A percentile compares a stretch with the other conserved stretches of the same genome.
phyloP scores from a whole-genome alignment of 2,329 filamentous ascomycete genomes.

The Fusarium nodosum region DNA sequence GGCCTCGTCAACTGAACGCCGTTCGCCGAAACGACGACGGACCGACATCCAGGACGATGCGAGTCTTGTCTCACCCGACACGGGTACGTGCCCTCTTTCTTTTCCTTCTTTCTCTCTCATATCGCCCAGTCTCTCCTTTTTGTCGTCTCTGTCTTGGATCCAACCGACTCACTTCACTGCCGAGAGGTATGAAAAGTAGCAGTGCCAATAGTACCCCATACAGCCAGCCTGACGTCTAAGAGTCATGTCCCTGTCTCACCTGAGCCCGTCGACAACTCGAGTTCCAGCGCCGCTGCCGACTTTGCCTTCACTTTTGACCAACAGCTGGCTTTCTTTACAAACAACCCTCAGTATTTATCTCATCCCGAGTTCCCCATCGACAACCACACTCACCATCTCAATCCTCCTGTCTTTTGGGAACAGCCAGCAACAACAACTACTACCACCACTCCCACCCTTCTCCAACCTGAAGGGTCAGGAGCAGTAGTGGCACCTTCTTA shows the following conservation, averaged over 20 bases:
- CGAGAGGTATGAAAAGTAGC: constrained; percentile 42
- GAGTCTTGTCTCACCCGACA: constrained; percentile 53
- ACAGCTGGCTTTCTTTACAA: constrained; percentile 51
- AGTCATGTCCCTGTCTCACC: constrained; percentile 50
- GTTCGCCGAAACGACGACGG: constrained; percentile 57
- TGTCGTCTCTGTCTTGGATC: constrained; percentile 23
- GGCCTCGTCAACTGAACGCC: constrained; percentile 41
- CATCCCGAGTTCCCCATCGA: constrained; percentile 42
- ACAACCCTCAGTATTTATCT: constrained; percentile 49
- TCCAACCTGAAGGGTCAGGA: constrained; percentile 14
- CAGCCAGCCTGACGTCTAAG: constrained; percentile 43
- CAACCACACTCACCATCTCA: neutral
- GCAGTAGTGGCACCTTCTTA: constrained; percentile 11
- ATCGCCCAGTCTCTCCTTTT: neutral
- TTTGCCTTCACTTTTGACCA: constrained; percentile 56
- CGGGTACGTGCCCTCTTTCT: constrained; percentile 52
- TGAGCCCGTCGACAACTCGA: constrained; percentile 47
- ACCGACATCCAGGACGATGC: constrained; percentile 52
- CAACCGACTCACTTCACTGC: constrained; percentile 45
- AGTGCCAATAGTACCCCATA: constrained; percentile 50
- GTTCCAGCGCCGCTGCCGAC: constrained; percentile 48
- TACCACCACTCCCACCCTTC: constrained; percentile 26
- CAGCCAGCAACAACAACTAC: neutral
- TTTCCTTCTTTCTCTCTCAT: neutral
- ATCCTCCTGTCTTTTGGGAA: constrained; percentile 42